Evolutionary conservation across 129 eudicot genomes (phyloP), one percentile per base, ranked within the genome.

Genomic region (Calendula officinalis): DNA sequence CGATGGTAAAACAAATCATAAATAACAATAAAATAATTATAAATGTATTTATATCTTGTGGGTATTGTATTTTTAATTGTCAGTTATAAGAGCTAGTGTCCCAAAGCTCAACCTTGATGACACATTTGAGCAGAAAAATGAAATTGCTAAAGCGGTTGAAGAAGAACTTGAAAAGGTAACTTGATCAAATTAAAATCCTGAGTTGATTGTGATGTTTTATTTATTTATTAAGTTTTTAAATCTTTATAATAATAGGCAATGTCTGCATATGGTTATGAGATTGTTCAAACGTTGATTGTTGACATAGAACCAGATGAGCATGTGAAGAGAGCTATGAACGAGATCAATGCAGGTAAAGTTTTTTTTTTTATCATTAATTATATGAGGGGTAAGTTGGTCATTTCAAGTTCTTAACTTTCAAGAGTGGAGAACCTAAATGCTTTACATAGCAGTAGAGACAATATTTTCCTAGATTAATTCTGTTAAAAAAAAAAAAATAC

Each of bases 271-370:
- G 94, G 94, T 5, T 82, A 30, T 64, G 86, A 80, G 63, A 86
- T 86, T 7, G 94, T 86, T 66, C 86, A 86, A 45, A 82, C 94
- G 17, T 76, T 86, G 59, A 86, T 86, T 17, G 78, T 77, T 40
- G 94, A 82, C 49, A 82, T 86, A 40, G 94, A 82, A 55, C 94
- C 89, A 3, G 89, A 86, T 71, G 77, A 58, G 68, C 77, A 72
- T 30, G 94, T 86, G 44, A 86, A 86, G 75, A 66, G 77, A 62
- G 86, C 94, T 33, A 86, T 82, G 94, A 86, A 86, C 15, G 94
- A 86, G 64, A 86, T 86, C 46, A 86, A 86, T 74, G 94, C 94
- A 12, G 89, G 94, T 86, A 76, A 35, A 64, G 11, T 49, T 7
- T 17, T 9, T 0, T 6, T 5, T 44, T 17, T 17, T 37, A 27